Evolutionary conservation across 805 yeast species (phyloP), one percentile per base, ranked within the genome.

Genomic region (Metschnikowia reukaufii): DNA sequence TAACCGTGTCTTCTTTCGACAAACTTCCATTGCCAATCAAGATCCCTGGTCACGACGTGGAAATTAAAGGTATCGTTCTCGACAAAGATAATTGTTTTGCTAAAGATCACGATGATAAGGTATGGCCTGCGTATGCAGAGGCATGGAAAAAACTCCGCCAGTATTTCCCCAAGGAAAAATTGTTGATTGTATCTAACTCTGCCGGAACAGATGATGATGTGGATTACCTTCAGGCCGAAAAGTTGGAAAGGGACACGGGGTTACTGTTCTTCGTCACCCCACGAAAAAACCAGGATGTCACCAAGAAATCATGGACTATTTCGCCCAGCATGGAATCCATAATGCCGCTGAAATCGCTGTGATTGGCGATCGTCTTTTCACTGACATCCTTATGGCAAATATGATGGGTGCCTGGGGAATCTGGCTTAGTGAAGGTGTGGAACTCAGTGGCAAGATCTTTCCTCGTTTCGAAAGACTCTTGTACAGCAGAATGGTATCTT

Each of bases 81-180:
- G 99, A 94, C 61, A 94, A 94, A 63, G 99, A 94, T 67, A 94
- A 94, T 64, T 92, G 98, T 61, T 87, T 94, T 63, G 96, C 99
- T 4, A 77, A 79, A 48, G 91, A 91, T 30, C 86, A 88, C 45
- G 86, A 82, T 49, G 86, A 84, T 49, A 77, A 80, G 48, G 86
- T 92, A 1, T 90, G 88, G 87, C 89, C 87, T 0, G 86, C 70
- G 1, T 91, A 90, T 52, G 54, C 59, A 55, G 65, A 60, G 12
- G 60, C 63, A 10, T 89, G 94, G 89, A 64, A 68, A 5, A 56
- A 61, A n/a, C 65, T 88, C 41, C 72, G 73, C 36, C 55, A 64
- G n/a, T 56, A 64, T 1, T 88, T 84, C 57, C 89, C 94, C 0
- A 80, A 73, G 30, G 83, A 81, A 4, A 72, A 73, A 9, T 63